Evolutionary conservation across 78 protist species (phyloP).

Genomic region (Monocercomonoides exilis): DNA sequence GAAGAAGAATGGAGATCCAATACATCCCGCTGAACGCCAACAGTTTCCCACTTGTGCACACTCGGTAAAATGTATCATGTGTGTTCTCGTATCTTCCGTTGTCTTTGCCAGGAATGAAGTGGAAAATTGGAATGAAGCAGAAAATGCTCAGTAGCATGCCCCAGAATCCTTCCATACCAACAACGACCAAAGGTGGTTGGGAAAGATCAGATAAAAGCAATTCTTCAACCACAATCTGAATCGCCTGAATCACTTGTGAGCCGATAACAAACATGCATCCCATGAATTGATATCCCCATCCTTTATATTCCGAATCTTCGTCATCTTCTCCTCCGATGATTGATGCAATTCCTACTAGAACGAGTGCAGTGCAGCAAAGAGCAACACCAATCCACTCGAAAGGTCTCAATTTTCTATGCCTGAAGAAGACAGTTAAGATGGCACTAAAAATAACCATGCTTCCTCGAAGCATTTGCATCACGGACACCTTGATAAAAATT

Average conservation of each 20-base stretch:
- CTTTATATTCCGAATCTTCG: background rate
- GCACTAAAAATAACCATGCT: slow-evolving; percentile 41
- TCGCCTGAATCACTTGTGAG: slow-evolving; percentile 34
- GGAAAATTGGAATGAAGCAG: slow-evolving; percentile 16
- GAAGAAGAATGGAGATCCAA: slow-evolving; percentile 7
- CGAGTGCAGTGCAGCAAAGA: no score
- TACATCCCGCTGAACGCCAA: background rate
- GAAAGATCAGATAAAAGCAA: background rate
- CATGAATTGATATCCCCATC: background rate
- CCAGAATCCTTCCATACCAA: slow-evolving; percentile 45
- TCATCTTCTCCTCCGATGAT: no score
- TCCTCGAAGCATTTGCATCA: slow-evolving; percentile 38
- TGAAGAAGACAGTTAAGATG: slow-evolving; percentile 11
- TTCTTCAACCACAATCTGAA: slow-evolving; percentile 32
- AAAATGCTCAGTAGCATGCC: background rate
- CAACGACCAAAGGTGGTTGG: slow-evolving; percentile 16
- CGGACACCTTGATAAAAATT: slow-evolving; percentile 19
- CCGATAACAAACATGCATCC: no score
- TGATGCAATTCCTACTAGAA: background rate
- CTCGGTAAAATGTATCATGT: slow-evolving; percentile 16
- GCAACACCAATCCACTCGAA: slow-evolving; percentile 31
- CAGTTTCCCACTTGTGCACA: background rate
- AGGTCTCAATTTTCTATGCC: background rate
- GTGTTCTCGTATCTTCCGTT: slow-evolving; percentile 7
- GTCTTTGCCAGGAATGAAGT: slow-evolving; percentile 1